Conservation (phyloP, 106 monocot species). For the Acorus gramineus region DNA sequence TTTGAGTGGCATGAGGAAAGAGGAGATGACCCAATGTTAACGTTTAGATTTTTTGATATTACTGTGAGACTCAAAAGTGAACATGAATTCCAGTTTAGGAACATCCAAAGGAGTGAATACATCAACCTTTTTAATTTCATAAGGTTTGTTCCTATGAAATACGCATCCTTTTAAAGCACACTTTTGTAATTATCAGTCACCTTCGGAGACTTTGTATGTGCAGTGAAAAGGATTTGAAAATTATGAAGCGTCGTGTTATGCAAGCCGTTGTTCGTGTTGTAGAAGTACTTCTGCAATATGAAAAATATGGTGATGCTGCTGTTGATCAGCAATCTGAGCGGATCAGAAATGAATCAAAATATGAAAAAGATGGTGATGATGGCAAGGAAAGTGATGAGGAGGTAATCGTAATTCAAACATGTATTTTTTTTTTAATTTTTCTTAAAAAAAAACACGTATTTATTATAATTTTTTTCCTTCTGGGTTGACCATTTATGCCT, state of each 20-base stretch:
- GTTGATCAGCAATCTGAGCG: conserved; percentile 94
- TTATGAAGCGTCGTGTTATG: conserved; percentile 74
- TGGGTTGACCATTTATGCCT: neutral
- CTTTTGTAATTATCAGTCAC: neutral
- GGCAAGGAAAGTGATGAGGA: conserved; percentile 98
- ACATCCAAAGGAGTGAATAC: conserved; percentile 97
- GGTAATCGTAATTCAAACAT: conserved; percentile 25
- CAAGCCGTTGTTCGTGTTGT: conserved; percentile 56
- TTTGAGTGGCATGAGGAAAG: conserved; percentile 97
- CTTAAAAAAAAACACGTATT: too few relatives aligned
- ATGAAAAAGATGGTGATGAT: too few relatives aligned
- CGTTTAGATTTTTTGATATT: conserved; percentile 97
- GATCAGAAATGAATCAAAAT: conserved; percentile 69
- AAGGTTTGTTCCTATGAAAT: conserved; percentile 25
- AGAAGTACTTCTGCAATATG: conserved; percentile 51
- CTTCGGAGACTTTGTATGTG: neutral
- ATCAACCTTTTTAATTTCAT: conserved; percentile 95
- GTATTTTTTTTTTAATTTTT: neutral
- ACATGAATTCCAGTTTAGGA: conserved; percentile 92
- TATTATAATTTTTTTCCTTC: neutral
- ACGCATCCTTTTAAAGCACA: neutral
- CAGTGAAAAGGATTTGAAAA: conserved; percentile 87
- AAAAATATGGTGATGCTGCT: conserved; percentile 89
- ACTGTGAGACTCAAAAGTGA: conserved; percentile 94
- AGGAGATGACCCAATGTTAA: conserved; percentile 84